Conservation (phyloP, 2,329 filamentous ascomycete genomes). For the Alternaria conjuncta region DNA sequence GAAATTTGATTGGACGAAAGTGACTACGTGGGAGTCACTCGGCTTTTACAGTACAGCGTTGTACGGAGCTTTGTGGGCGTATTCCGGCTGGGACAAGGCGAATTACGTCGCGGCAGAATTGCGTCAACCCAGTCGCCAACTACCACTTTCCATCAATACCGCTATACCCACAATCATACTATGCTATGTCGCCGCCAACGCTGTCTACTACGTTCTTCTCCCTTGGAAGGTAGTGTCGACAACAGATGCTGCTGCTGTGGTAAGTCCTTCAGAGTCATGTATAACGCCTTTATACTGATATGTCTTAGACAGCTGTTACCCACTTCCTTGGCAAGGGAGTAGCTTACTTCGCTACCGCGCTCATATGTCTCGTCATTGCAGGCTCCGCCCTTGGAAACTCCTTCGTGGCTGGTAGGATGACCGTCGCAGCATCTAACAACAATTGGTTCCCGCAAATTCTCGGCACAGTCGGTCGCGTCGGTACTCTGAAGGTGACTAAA, state of each 20-base stretch:
- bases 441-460: slow-evolving; percentile 38
- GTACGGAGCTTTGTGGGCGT: slow-evolving; percentile 49
- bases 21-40: slow-evolving; percentile 64
- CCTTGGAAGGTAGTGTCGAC: slow-evolving; percentile 66
- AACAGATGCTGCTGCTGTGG: slow-evolving; percentile 69
- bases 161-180: slow-evolving; percentile 67
- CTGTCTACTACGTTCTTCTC: slow-evolving; percentile 67
- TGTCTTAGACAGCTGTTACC: slow-evolving; percentile 37
- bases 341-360: slow-evolving; percentile 59
- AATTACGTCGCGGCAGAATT: slow-evolving; percentile 50
- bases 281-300: background rate
- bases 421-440: slow-evolving; percentile 61
- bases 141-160: slow-evolving; percentile 68
- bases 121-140: slow-evolving; percentile 44
- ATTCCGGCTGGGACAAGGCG: slow-evolving; percentile 50
- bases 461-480: slow-evolving; percentile 40
- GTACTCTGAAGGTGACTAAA: slow-evolving; percentile 30
- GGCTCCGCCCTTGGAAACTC: slow-evolving; percentile 69
- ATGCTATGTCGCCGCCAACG: slow-evolving; percentile 67
- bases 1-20: slow-evolving; percentile 40
- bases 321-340: slow-evolving; percentile 61
- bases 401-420: slow-evolving; percentile 69
- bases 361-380: slow-evolving; percentile 68
- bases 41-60: slow-evolving; percentile 66
- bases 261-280: slow-evolving; percentile 42